Evolutionary conservation across 352 stramenopile species (phyloP).

Genomic region (Pythium volutum): DNA sequence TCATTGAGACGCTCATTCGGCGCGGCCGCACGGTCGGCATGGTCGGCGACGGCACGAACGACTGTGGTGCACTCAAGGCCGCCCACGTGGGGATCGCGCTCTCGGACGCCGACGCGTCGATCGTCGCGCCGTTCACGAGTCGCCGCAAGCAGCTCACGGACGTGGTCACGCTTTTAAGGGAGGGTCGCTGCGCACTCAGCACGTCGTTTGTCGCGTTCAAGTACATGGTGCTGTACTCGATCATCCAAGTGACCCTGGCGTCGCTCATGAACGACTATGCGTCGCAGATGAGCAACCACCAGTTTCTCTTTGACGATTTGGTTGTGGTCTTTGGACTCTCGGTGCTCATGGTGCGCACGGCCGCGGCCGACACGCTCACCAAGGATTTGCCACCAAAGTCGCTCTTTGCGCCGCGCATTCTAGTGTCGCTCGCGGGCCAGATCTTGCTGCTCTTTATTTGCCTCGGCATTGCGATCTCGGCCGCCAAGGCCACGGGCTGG

Average conservation of each 20-base stretch:
- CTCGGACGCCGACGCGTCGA: slow-evolving; percentile 79
- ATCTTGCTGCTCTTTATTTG: slow-evolving; percentile 52
- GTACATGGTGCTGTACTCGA: slow-evolving; percentile 92
- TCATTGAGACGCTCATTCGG: slow-evolving; percentile 66
- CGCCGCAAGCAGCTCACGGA: slow-evolving; percentile 79
- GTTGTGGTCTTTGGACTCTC: slow-evolving; percentile 68
- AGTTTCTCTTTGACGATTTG: slow-evolving; percentile 81
- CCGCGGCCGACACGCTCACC: slow-evolving; percentile 34
- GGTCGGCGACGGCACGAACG: slow-evolving; percentile 75
- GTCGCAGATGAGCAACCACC: slow-evolving; percentile 72
- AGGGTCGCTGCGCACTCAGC: slow-evolving; percentile 88
- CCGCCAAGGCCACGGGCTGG: slow-evolving; percentile 50
- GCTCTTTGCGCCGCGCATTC: slow-evolving; percentile 57
- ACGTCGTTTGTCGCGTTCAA: slow-evolving; percentile 89
- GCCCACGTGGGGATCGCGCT: slow-evolving; percentile 87
- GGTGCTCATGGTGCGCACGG: slow-evolving; percentile 69
- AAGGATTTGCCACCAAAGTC: slow-evolving; percentile 50
- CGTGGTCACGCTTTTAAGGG: slow-evolving; percentile 79
- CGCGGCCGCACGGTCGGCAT: slow-evolving; percentile 57
- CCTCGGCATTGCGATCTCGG: slow-evolving; percentile 53
- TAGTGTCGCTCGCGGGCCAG: slow-evolving; percentile 58
- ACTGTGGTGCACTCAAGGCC: slow-evolving; percentile 82
- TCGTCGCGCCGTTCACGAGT: slow-evolving; percentile 88
- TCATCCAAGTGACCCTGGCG: slow-evolving; percentile 79
- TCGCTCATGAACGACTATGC: slow-evolving; percentile 58